Evolutionary conservation across 2,329 filamentous ascomycete species (phyloP).

Genomic region (Orbilia quercus): DNA sequence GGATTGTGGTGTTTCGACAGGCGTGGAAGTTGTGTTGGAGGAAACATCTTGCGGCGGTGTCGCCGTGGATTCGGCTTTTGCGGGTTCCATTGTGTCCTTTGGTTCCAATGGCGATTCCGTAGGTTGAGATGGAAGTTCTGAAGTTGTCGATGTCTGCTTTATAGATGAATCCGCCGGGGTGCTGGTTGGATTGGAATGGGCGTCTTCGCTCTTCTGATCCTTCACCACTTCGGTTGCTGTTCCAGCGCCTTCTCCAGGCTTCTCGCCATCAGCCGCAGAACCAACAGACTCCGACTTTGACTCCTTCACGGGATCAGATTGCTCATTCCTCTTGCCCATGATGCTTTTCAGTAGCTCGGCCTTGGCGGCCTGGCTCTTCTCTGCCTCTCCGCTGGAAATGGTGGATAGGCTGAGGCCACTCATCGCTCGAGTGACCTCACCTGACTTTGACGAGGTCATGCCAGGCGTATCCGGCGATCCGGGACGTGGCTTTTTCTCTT

Average conservation of each 20-base stretch:
- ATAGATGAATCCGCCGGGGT: constrained; percentile 13
- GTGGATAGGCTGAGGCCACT: constrained; percentile 42
- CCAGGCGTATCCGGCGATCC: constrained; percentile 29
- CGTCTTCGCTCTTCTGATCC: constrained; percentile 29
- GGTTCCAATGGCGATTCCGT: not conserved
- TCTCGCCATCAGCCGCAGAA: constrained; percentile 5
- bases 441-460: constrained; percentile 3
- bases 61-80: constrained; percentile 2
- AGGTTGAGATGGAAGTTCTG: not conserved
- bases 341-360: constrained; percentile 51
- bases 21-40: constrained; percentile 9
- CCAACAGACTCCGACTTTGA: constrained; percentile 15
- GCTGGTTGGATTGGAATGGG: not conserved
- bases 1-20: constrained; percentile 27
- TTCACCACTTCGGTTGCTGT: constrained; percentile 38
- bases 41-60: not conserved
- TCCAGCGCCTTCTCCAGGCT: constrained; percentile 29
- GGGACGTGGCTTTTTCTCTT: constrained; percentile 26
- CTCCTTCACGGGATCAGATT: constrained; percentile 12
- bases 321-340: constrained; percentile 40
- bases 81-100: not conserved
- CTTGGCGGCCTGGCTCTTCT: constrained; percentile 49
- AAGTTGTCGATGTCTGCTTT: constrained; percentile 18
- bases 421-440: constrained; percentile 41
- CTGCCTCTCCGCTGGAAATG: constrained; percentile 50